Conservation (phyloP, 176 grass and related monocot species). For the Oropetium thomaeum region DNA sequence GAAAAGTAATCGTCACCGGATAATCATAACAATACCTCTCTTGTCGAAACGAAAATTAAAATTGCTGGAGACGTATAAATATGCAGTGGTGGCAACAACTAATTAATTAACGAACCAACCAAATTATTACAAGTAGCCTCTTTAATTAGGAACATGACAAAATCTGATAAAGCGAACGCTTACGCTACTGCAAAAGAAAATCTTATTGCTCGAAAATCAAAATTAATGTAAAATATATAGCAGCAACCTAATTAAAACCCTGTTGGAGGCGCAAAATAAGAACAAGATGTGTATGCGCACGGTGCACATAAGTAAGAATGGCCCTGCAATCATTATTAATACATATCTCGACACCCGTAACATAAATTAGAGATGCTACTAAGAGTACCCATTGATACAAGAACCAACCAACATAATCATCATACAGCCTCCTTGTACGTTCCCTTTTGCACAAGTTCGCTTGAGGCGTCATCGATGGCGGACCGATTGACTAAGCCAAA, state of each 20-base stretch:
- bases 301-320: background rate
- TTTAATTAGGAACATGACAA: background rate
- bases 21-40: too few relatives aligned
- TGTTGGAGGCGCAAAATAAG: too few relatives aligned
- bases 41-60: too few relatives aligned
- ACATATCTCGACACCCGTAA: background rate
- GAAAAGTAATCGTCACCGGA: too few relatives aligned
- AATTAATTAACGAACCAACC: background rate
- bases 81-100: too few relatives aligned
- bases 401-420: background rate
- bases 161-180: background rate
- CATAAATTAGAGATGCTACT: background rate
- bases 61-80: too few relatives aligned
- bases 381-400: background rate
- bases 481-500: background rate
- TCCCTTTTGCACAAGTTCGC: slow-evolving; percentile 16
- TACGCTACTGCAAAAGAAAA: background rate
- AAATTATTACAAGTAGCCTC: background rate
- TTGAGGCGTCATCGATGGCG: background rate
- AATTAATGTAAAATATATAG: background rate
- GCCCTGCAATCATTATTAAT: background rate
- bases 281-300: background rate
- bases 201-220: background rate
- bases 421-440: background rate
- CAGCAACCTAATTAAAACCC: background rate